Evolutionary conservation across 768 basidiomycete species (phyloP).

Genomic region (Pisolithus sp.): DNA sequence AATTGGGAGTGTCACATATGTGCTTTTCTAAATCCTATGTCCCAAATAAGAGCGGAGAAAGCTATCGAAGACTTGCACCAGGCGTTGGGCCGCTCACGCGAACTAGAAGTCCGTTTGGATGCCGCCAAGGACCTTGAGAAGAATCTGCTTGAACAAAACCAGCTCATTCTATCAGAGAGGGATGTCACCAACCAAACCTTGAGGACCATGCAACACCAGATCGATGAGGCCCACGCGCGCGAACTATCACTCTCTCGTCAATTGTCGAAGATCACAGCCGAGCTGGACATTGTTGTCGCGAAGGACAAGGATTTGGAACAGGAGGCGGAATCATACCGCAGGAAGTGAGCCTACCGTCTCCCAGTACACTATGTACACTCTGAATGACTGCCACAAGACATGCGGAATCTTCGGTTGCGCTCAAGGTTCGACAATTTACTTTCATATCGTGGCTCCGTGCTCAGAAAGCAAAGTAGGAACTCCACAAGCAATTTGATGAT

Average conservation of each 20-base stretch:
- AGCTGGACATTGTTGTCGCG: constrained; percentile 15
- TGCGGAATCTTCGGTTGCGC: constrained; percentile 13
- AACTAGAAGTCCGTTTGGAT: constrained; percentile 24
- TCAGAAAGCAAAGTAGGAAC: constrained; percentile 24
- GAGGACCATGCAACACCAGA: constrained; percentile 9
- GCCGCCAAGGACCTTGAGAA: constrained; percentile 17
- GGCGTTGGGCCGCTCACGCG: constrained; percentile 17
- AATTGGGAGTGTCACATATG: background rate
- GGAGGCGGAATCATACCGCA: constrained; percentile 16
- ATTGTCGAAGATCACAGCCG: constrained; percentile 10
- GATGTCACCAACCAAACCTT: constrained; percentile 16
- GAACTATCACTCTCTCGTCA: constrained; percentile 16
- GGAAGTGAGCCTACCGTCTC: constrained; percentile 16
- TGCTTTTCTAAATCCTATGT: constrained; percentile 7
- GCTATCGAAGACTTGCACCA: constrained; percentile 15
- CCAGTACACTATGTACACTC: background rate
- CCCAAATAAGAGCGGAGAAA: constrained; percentile 10
- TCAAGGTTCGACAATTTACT: constrained; percentile 15
- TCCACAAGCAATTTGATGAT: constrained; percentile 58
- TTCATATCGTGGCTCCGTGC: background rate
- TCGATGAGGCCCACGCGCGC: constrained; percentile 12
- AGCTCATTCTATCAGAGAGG: constrained; percentile 20
- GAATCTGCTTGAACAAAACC: constrained; percentile 18
- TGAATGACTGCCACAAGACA: constrained; percentile 11
- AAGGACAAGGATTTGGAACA: constrained; percentile 15